Conservation (phyloP, 139 green algal species). For the Chlamydomonas asymmetrica region DNA sequence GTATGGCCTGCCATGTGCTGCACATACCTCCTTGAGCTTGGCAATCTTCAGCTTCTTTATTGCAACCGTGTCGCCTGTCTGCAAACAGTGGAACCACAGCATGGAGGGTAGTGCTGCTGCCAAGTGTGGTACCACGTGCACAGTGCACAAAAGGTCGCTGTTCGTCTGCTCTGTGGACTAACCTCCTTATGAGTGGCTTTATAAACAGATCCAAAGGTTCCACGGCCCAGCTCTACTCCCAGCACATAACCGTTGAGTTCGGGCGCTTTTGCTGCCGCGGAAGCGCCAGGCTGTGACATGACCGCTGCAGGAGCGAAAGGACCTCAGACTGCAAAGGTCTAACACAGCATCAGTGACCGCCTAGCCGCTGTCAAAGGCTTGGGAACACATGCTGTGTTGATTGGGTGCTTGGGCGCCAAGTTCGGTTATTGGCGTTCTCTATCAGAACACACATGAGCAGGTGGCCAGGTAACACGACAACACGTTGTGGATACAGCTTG, state of each 20-base stretch:
- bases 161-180: neutral
- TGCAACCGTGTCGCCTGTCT: too few relatives aligned
- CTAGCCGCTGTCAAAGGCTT: too few relatives aligned
- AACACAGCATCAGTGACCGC: too few relatives aligned
- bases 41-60: conserved; percentile 87
- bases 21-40: conserved; percentile 62
- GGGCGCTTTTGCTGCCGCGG: neutral
- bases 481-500: too few relatives aligned
- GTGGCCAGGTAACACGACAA: too few relatives aligned
- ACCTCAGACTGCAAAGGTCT: too few relatives aligned
- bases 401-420: too few relatives aligned
- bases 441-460: too few relatives aligned
- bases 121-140: conserved; percentile 81
- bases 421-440: too few relatives aligned
- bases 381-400: neutral
- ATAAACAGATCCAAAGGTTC: conserved; percentile 81
- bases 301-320: neutral
- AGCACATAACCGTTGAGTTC: neutral
- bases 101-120: too few relatives aligned
- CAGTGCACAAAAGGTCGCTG: conserved; percentile 62
- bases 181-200: conserved; percentile 82
- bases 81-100: too few relatives aligned
- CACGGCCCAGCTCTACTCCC: conserved; percentile 35
- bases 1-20: neutral
- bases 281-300: neutral